Percentiles rank a stretch among this genome's conserved stretches.
phyloP scores from a whole-genome alignment of 306 rosid genomes.

The Luffa acutangula region DNA sequence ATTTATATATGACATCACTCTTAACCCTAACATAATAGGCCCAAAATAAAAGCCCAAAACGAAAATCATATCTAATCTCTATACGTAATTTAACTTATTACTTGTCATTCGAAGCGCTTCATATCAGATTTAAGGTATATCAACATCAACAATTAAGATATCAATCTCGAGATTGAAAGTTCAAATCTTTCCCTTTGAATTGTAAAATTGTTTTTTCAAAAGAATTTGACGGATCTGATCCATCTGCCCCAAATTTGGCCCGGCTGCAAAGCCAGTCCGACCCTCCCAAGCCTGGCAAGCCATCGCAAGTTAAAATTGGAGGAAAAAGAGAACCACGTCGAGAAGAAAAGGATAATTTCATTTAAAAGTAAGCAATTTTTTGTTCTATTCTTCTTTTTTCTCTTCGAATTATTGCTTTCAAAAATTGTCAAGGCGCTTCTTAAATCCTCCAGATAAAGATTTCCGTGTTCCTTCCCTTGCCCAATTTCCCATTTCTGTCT shows the following conservation, averaged over 20 bases:
- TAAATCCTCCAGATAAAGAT: background rate
- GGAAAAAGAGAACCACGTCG: background rate
- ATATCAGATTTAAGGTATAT: too few species aligned
- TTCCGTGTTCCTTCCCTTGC: background rate
- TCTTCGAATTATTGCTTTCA: background rate
- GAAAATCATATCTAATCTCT: too few species aligned
- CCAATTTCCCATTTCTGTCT: conserved; percentile 1
- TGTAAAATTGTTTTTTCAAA: background rate
- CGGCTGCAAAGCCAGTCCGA: background rate
- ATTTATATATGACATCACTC: too few species aligned
- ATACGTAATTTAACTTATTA: too few species aligned
- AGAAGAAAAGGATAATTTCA: conserved; percentile 13
- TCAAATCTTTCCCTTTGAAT: too few species aligned
- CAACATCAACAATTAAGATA: too few species aligned
- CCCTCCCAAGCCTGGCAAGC: background rate
- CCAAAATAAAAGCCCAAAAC: too few species aligned
- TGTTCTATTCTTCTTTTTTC: background rate
- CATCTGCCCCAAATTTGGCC: background rate
- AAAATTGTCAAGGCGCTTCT: background rate
- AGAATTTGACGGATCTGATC: background rate
- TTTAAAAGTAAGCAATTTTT: conserved; percentile 1
- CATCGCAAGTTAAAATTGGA: background rate
- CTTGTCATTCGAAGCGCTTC: too few species aligned
- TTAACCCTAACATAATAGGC: too few species aligned
- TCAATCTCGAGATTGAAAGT: too few species aligned